Base-by-base conservation (phyloP, 495 filamentous ascomycete genomes). In the Hypoxylon rickii region DNA sequence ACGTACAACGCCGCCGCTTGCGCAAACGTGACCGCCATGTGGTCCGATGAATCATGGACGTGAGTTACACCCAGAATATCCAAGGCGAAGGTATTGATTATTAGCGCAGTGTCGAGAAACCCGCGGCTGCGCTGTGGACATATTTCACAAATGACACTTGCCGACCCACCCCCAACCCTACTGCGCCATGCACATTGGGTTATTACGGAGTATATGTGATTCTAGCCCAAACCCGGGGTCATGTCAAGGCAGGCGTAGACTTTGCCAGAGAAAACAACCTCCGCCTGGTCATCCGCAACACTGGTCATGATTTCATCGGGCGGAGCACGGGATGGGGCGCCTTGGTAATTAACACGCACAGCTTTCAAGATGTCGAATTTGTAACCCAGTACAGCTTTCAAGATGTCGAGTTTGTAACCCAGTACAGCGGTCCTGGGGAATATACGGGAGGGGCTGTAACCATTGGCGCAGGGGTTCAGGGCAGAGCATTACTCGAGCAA, bases 201-300 rank as follows among this genome's bases (percentile, higher is more conserved):
- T 83, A 80, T 61, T 84, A 83, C 65, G 74, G 81, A 7, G 60
- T 66, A 3, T 86, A 87, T 46, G 72, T 76, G 20, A 75, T 86
- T 58, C 73, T 76, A 59, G 79, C 78, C 22, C 68, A 71, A 33
- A 60, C 56, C 0, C 54, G 64, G 15, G 65, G 37, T 3, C 76
- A 87, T 43, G 70, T 82, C 43, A 71, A 72, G 33, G 68, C 69
- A 2, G 80, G 75, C 3, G 60, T 87, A n/a, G 68, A 72, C 16
- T 86, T 86, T 41, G 81, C 81, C 7, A 68, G 70, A 0, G 42
- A 76, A 26, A 73, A 83, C 48, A 83, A 83, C 54, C 74, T 89
- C 37, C 79, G 85, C 17, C 59, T 88, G 8, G 71, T 88, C 18
- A 72, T 89, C 31, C 76, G 83, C n/a, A 87, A 87, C 62, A 88